Conservation (phyloP, 805 yeast species). For the Saccharomycopsis oosterbeekiorum region DNA sequence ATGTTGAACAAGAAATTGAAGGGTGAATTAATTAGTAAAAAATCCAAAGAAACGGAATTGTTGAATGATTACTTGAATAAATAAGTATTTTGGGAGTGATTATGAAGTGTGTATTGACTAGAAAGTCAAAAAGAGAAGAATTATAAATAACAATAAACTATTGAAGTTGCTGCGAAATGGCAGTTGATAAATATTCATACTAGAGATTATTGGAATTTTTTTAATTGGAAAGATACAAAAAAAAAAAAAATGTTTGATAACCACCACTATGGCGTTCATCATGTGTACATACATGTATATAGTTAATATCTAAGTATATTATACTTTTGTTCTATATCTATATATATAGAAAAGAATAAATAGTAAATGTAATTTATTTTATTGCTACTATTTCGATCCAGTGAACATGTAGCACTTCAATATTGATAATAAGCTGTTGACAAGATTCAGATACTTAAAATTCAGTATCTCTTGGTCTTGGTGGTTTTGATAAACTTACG, state of each 20-base stretch:
- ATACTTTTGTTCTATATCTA: background rate
- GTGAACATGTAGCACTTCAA: background rate
- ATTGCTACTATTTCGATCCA: background rate
- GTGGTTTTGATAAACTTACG: too few species aligned
- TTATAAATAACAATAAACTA: background rate
- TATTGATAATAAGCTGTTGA: too few species aligned
- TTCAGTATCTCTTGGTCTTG: too few species aligned
- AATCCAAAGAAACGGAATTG: constrained; percentile 21
- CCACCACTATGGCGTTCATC: background rate
- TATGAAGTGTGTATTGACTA: too few species aligned
- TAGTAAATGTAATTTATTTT: background rate
- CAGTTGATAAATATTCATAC: too few species aligned
- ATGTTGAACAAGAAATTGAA: constrained; percentile 26
- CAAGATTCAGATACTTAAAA: too few species aligned
- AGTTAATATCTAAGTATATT: background rate
- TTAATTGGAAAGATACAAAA: background rate
- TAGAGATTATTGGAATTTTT: background rate
- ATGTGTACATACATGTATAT: background rate
- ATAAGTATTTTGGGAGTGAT: background rate
- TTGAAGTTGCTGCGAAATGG: background rate
- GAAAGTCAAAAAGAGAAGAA: too few species aligned
- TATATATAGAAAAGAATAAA: background rate
- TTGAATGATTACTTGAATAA: background rate
- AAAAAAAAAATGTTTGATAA: background rate
- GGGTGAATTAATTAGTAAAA: constrained; percentile 30